Evolutionary conservation across 1,284 basidiomycete genomes (phyloP).

Genomic region (Leccinum fallax): DNA sequence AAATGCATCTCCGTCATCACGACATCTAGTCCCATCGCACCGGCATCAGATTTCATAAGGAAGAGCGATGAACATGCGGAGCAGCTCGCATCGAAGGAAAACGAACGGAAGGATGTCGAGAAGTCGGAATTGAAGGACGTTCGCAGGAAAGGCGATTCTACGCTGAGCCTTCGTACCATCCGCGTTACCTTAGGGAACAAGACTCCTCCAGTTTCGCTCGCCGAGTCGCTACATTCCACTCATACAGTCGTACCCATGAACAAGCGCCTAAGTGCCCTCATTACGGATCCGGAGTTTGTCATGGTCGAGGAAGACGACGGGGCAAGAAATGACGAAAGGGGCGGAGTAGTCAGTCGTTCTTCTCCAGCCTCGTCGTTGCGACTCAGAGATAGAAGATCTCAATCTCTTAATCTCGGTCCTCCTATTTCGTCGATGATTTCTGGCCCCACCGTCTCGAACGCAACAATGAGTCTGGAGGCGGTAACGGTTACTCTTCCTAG

Average conservation of each 20-base stretch:
- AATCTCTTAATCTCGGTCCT: conserved; percentile 56
- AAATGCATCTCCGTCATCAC: conserved; percentile 34
- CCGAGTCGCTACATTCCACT: conserved; percentile 70
- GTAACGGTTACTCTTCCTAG: conserved; percentile 35
- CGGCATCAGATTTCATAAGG: conserved; percentile 38
- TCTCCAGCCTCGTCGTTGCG: conserved; percentile 37
- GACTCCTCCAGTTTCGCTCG: conserved; percentile 71
- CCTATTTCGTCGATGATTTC: conserved; percentile 36
- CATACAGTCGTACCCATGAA: conserved; percentile 65
- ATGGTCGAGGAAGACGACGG: conserved; percentile 53
- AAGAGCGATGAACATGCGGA: conserved; percentile 33
- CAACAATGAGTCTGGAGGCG: conserved; percentile 37
- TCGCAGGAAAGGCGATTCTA: conserved; percentile 76
- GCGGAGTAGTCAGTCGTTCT: conserved; percentile 20
- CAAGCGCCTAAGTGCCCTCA: conserved; percentile 66
- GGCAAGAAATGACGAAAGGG: conserved; percentile 39
- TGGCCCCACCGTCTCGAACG: conserved; percentile 25
- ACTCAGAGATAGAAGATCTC: conserved; percentile 57
- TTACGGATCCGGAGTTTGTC: conserved; percentile 63
- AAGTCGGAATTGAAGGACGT: conserved; percentile 63
- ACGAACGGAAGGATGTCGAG: conserved; percentile 35
- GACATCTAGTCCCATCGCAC: conserved; percentile 36
- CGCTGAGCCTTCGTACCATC: conserved; percentile 70
- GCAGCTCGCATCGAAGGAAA: conserved; percentile 27
- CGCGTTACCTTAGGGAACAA: conserved; percentile 54